Base-by-base conservation (phyloP, 192 early-diverging fungal species). In the Coemansia sp. region DNA sequence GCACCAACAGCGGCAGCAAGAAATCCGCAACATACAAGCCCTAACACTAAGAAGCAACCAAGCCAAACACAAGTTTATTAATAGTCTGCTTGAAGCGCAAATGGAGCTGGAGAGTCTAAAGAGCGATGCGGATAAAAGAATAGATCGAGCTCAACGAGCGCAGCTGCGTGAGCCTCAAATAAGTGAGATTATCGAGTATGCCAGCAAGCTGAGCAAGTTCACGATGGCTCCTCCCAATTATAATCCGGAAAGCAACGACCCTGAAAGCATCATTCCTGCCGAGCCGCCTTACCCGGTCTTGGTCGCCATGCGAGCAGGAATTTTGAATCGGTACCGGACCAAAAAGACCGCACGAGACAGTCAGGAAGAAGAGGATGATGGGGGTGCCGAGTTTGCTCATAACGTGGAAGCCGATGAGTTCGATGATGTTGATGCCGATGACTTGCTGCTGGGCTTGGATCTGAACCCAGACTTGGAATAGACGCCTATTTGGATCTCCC, bases 171-270 rank as follows among this genome's bases (percentile, higher is more conserved):
- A 45, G 30, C 68, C 68, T 18, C 28, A 37, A 15, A 64, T 71
- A 0, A 20, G 36, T 0, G 79, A 81, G 51, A 61, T 81, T n/a
- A 64, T 81, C 26, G 68, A 68, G 50, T 78, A 78, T 37, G 74
- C 79, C n/a, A 74, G 58, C 38, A 71, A 69, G 49, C 57, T 81
- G 37, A 77, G 79, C 61, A 68, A 58, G 53, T 81, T 57, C 38
- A 78, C 79, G 7, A 56, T 55, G 14, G 79, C 79, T 6, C 79
- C 79, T 44, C 79, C 79, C 9, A 81, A 81, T 54, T 81, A 68
- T 36, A 65, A 78, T 14, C 73, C 79, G 0, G 68, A 55, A 15
- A 63, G 37, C 3, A 31, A 15, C 15, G 33, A 35, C 7, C 33
- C 33, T 6, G 33, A 35, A 40, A 49, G 26, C 21, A 45, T 41